A percentile compares a stretch with the other conserved stretches of the same genome.
Conservation (phyloP, 2,329 filamentous ascomycete genomes). For the Epichloe festucae region DNA sequence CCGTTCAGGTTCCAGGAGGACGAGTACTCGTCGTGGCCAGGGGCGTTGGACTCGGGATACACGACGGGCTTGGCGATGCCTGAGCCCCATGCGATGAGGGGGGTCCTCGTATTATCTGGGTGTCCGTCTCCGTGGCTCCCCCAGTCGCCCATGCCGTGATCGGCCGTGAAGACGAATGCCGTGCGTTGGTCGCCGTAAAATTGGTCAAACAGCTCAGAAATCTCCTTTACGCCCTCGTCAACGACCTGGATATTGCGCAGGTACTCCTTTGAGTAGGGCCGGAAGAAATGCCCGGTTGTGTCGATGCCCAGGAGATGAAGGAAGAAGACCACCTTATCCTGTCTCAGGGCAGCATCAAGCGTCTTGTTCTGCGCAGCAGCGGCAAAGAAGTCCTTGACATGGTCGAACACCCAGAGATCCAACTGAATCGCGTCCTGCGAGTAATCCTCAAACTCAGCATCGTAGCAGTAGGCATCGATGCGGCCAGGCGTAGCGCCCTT, state of each 20-base stretch:
- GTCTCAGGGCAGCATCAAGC: slow-evolving; percentile 55
- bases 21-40: slow-evolving; percentile 86
- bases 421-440: slow-evolving; percentile 67
- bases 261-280: slow-evolving; percentile 93
- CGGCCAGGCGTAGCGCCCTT: slow-evolving; percentile 77
- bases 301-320: slow-evolving; percentile 86
- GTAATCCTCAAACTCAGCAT: slow-evolving; percentile 78
- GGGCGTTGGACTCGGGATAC: slow-evolving; percentile 41
- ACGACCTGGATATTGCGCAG: slow-evolving; percentile 89
- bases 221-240: slow-evolving; percentile 76
- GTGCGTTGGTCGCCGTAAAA: slow-evolving; percentile 82
- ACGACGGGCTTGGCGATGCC: slow-evolving; percentile 67
- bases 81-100: slow-evolving; percentile 85
- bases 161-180: slow-evolving; percentile 91
- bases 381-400: slow-evolving; percentile 75
- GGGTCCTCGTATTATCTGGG: slow-evolving; percentile 95
- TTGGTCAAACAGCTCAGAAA: slow-evolving; percentile 65
- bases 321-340: slow-evolving; percentile 91
- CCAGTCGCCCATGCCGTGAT: slow-evolving; percentile 98
- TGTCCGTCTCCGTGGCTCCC: slow-evolving; percentile 97
- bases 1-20: slow-evolving; percentile 18
- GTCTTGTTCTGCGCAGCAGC: slow-evolving; percentile 67
- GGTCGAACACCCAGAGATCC: slow-evolving; percentile 92
- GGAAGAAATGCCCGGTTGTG: slow-evolving; percentile 72
- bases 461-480: slow-evolving; percentile 79